Evolutionary conservation across 1,284 basidiomycete species (phyloP).

Genomic region (Xerocomus cyaneibrunnescens): DNA sequence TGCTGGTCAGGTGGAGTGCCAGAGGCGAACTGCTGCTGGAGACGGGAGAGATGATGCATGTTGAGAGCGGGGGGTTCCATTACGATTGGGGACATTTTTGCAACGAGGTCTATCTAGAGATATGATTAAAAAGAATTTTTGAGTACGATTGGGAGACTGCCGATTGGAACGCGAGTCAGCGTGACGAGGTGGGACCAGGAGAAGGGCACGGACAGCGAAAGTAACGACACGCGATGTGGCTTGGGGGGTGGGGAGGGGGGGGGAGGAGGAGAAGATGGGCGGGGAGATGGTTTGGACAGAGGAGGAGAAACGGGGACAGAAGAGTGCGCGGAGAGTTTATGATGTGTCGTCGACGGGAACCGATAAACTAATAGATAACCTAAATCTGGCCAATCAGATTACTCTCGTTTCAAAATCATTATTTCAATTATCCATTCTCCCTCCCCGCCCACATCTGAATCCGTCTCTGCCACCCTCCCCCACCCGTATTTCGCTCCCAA

Average conservation of each 20-base stretch:
- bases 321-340: constrained; percentile 34
- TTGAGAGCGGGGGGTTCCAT: constrained; percentile 49
- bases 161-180: constrained; percentile 16
- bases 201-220: constrained; percentile 6
- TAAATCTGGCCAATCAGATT: constrained; percentile 40
- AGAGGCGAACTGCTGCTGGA: constrained; percentile 40
- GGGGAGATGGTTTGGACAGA: constrained; percentile 6
- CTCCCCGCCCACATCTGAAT: constrained; percentile 8
- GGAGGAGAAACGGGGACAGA: constrained; percentile 29
- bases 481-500: not conserved
- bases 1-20: constrained; percentile 29
- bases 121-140: constrained; percentile 31
- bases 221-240: not conserved
- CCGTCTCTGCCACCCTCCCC: not conserved
- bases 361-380: constrained; percentile 41
- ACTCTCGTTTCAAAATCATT: constrained; percentile 30
- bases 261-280: not conserved
- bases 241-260: not conserved
- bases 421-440: constrained; percentile 25
- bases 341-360: constrained; percentile 38
- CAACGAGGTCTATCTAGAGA: constrained; percentile 32
- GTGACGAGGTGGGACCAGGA: not conserved
- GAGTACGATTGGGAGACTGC: constrained; percentile 20
- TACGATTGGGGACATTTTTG: constrained; percentile 42
- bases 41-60: constrained; percentile 46